Conservation (phyloP, 2,329 filamentous ascomycete species). For the Aspergillus arachidicola region DNA sequence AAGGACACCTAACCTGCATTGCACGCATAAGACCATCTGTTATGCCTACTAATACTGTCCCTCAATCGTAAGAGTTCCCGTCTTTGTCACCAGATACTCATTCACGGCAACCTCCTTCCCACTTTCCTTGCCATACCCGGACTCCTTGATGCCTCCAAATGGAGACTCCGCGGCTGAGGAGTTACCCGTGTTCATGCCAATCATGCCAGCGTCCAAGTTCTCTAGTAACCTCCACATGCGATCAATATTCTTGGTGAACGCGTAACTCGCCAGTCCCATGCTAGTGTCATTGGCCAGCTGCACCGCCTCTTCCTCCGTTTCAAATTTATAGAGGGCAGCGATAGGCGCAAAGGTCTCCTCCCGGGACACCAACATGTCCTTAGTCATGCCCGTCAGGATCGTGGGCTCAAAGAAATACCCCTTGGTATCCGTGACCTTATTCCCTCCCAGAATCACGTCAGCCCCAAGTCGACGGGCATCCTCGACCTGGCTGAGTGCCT, state of each 20-base stretch:
- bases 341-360: conserved; percentile 71
- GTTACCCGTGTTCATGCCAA: conserved; percentile 67
- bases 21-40: background rate
- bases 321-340: conserved; percentile 65
- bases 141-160: conserved; percentile 70
- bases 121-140: conserved; percentile 68
- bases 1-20: background rate
- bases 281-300: conserved; percentile 62
- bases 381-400: conserved; percentile 61
- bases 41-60: conserved; percentile 49
- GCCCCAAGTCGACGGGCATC: conserved; percentile 67
- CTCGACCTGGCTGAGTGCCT: conserved; percentile 61
- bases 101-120: conserved; percentile 67
- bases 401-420: conserved; percentile 73
- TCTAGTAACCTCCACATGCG: conserved; percentile 67
- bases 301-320: conserved; percentile 67
- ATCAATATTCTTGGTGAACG: conserved; percentile 69
- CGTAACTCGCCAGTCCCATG: conserved; percentile 68
- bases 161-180: conserved; percentile 67
- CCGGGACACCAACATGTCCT: conserved; percentile 58
- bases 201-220: conserved; percentile 70
- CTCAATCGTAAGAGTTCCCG: conserved; percentile 64
- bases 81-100: conserved; percentile 67
- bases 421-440: conserved; percentile 50
- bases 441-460: conserved; percentile 63